phyloP scores from a whole-genome alignment of 2,329 filamentous ascomycete genomes.

The Neophaeococcomyces mojaviensis region DNA sequence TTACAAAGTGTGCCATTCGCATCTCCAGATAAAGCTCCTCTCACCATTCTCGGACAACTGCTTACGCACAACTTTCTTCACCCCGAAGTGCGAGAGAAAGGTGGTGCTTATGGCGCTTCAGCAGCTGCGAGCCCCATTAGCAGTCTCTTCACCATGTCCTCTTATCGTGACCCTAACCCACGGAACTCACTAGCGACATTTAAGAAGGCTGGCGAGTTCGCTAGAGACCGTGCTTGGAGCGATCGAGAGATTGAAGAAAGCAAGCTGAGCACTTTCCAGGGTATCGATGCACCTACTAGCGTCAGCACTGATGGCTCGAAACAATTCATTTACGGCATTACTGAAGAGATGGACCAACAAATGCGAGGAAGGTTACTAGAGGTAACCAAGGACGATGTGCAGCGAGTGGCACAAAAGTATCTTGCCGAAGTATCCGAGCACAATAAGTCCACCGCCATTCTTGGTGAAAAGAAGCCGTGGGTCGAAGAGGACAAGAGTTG shows the following conservation, averaged over 20 bases:
- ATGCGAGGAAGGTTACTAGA: constrained; percentile 79
- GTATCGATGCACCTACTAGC: constrained; percentile 77
- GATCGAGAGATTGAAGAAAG: constrained; percentile 87
- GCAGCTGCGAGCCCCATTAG: constrained; percentile 73
- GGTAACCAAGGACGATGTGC: constrained; percentile 72
- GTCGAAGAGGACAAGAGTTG: constrained; percentile 16
- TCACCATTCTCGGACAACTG: constrained; percentile 83
- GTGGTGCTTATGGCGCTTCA: constrained; percentile 89
- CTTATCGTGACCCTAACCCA: constrained; percentile 93
- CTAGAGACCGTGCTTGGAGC: constrained; percentile 71
- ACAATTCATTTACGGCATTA: constrained; percentile 75
- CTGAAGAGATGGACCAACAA: constrained; percentile 79
- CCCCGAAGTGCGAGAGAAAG: constrained; percentile 95
- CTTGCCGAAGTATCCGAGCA: constrained; percentile 60
- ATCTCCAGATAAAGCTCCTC: constrained; percentile 63
- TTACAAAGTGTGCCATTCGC: constrained; percentile 79
- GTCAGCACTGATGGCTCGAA: constrained; percentile 84
- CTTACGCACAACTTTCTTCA: constrained; percentile 95
- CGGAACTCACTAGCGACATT: constrained; percentile 81
- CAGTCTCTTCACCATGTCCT: constrained; percentile 89
- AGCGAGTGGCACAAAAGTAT: constrained; percentile 72
- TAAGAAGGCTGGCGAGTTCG: constrained; percentile 73
- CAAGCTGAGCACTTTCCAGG: constrained; percentile 90
- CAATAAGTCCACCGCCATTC: constrained; percentile 58
- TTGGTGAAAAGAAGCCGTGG: constrained; percentile 76